phyloP scores from a whole-genome alignment of 768 basidiomycete genomes.

The Hygrocybe punicea region DNA sequence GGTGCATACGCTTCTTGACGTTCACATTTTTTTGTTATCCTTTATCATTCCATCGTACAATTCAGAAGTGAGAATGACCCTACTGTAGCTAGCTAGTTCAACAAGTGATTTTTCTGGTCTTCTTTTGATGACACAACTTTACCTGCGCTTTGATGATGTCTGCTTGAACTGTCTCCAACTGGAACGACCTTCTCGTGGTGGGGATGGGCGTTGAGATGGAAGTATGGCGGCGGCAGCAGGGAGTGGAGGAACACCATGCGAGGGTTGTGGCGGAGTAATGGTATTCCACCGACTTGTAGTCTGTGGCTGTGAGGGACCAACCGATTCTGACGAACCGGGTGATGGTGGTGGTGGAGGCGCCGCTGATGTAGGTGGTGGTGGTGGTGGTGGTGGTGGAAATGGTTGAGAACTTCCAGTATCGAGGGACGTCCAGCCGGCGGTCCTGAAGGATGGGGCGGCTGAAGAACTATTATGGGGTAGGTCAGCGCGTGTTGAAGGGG shows the following conservation, averaged over 20 bases:
- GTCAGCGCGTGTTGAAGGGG: slow-evolving; percentile 12
- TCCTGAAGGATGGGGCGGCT: slow-evolving; percentile 49
- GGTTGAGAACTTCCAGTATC: slow-evolving; percentile 45
- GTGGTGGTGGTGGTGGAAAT: slow-evolving; percentile 19
- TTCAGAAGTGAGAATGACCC: slow-evolving; percentile 14
- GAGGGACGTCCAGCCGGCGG: slow-evolving; percentile 66
- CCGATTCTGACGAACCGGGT: neutral
- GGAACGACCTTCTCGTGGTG: slow-evolving; percentile 31
- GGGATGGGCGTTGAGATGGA: neutral
- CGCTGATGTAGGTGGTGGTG: slow-evolving; percentile 9
- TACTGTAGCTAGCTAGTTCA: slow-evolving; percentile 56
- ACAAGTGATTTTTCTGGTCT: slow-evolving; percentile 20
- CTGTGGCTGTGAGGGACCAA: neutral
- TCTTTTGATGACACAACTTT: slow-evolving; percentile 4
- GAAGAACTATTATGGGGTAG: slow-evolving; percentile 10
- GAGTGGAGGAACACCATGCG: neutral
- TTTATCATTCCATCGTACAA: slow-evolving; percentile 20
- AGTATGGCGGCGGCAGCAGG: neutral
- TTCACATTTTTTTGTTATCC: too few relatives aligned
- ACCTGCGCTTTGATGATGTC: slow-evolving; percentile 31
- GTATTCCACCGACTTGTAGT: neutral
- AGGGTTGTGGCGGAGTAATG: slow-evolving; percentile 14
- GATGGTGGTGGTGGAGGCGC: slow-evolving; percentile 15
- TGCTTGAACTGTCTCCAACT: slow-evolving; percentile 62
- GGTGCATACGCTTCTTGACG: slow-evolving; percentile 12